A percentile compares a stretch with the other conserved stretches of the same genome.
Conservation (phyloP, 2,329 filamentous ascomycete genomes). For the Fusarium sp. region DNA sequence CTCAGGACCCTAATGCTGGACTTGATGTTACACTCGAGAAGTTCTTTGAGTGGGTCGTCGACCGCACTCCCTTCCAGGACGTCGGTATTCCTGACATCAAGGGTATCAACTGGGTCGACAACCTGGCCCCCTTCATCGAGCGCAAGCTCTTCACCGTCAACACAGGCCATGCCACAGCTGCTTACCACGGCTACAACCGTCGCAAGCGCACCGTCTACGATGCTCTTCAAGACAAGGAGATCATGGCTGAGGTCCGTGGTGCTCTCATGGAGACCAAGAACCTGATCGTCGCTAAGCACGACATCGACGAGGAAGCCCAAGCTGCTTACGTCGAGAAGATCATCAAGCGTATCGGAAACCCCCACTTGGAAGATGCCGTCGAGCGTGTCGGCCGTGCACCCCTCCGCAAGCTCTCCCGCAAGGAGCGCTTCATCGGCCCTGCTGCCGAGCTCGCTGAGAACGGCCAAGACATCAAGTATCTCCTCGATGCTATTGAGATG, state of each 20-base stretch:
- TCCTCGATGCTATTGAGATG: slow-evolving; percentile 89
- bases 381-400: slow-evolving; percentile 96
- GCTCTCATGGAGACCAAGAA: slow-evolving; percentile 87
- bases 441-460: slow-evolving; percentile 89
- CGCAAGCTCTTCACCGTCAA: slow-evolving; percentile 99
- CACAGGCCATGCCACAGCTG: slow-evolving; percentile 94
- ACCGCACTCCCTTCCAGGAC: slow-evolving; percentile 83
- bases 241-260: slow-evolving; percentile 81
- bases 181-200: slow-evolving; percentile 91
- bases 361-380: slow-evolving; percentile 89
- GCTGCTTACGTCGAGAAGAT: slow-evolving; percentile 91
- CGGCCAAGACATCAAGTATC: slow-evolving; percentile 75
- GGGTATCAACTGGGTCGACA: slow-evolving; percentile 91
- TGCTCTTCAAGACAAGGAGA: slow-evolving; percentile 82
- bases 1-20: slow-evolving; percentile 82
- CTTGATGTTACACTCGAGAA: slow-evolving; percentile 96
- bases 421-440: slow-evolving; percentile 95
- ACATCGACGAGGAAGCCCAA: slow-evolving; percentile 80
- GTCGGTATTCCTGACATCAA: slow-evolving; percentile 75
- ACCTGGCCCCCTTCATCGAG: slow-evolving; percentile 96
- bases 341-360: slow-evolving; percentile 92
- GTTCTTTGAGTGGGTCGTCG: slow-evolving; percentile 99
- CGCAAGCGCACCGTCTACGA: slow-evolving; percentile 92
- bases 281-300: slow-evolving; percentile 89
- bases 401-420: slow-evolving; percentile 90